Percentiles rank a stretch among this genome's conserved stretches.
Evolutionary conservation across 352 stramenopile genomes (phyloP).

Genomic region (Phytophthora gonapodyides): DNA sequence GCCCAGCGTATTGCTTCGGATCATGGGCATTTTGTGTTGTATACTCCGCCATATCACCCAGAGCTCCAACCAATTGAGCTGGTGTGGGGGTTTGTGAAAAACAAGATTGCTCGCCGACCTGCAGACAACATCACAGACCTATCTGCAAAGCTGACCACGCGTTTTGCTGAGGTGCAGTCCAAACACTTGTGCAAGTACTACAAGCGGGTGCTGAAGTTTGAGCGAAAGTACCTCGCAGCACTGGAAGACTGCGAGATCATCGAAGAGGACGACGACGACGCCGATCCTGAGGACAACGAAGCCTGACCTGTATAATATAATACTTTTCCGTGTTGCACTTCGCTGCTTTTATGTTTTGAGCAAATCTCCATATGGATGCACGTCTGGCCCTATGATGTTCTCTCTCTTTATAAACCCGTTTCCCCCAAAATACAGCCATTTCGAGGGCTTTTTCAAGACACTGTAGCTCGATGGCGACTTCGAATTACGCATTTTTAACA

Average conservation of each 20-base stretch:
- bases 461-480: slow-evolving; percentile 3
- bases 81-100: slow-evolving; percentile 12
- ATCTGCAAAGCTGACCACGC: background rate
- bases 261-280: background rate
- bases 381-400: too few species aligned
- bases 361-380: background rate
- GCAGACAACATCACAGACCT: slow-evolving; percentile 6
- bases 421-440: background rate
- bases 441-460: slow-evolving; percentile 2
- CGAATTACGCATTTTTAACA: slow-evolving; percentile 11
- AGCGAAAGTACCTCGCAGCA: slow-evolving; percentile 1
- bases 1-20: background rate
- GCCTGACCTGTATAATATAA: background rate
- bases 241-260: slow-evolving; percentile 10
- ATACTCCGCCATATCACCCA: background rate
- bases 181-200: slow-evolving; percentile 14
- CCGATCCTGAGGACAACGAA: background rate
- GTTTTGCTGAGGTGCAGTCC: background rate
- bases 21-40: background rate
- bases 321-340: background rate
- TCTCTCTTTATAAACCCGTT: background rate
- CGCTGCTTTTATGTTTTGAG: too few species aligned
- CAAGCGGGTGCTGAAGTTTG: background rate
- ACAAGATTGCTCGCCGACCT: slow-evolving; percentile 6
- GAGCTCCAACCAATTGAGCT: slow-evolving; percentile 10